Conservation (phyloP, 768 basidiomycete genomes). For the Russula foetens region DNA sequence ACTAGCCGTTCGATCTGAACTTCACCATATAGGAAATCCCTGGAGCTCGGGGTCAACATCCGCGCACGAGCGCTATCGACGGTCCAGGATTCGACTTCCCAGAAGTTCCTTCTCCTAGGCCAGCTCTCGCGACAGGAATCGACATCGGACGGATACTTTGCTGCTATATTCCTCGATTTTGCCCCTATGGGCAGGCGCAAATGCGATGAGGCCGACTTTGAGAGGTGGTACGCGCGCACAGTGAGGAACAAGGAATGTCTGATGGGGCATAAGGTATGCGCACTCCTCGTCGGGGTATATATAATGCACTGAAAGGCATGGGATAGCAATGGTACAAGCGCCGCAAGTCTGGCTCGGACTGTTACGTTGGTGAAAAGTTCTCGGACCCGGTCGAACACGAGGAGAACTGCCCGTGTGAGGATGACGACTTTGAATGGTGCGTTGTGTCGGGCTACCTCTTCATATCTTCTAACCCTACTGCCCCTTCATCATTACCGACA, state of each 20-base stretch:
- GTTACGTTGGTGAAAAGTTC: slow-evolving; percentile 89
- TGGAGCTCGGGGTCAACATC: slow-evolving; percentile 60
- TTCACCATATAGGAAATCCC: slow-evolving; percentile 45
- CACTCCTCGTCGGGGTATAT: neutral
- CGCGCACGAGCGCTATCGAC: slow-evolving; percentile 77
- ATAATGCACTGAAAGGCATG: neutral
- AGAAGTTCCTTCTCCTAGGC: slow-evolving; percentile 89
- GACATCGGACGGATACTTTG: slow-evolving; percentile 49
- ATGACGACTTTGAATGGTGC: slow-evolving; percentile 92
- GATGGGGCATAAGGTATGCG: slow-evolving; percentile 84
- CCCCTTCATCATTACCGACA: slow-evolving; percentile 26
- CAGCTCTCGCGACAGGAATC: slow-evolving; percentile 58
- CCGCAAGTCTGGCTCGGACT: slow-evolving; percentile 73
- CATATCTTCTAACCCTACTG: neutral
- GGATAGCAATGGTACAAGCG: slow-evolving; percentile 91
- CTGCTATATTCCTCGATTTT: slow-evolving; percentile 80
- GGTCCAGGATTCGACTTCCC: slow-evolving; percentile 90
- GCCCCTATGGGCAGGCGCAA: slow-evolving; percentile 54
- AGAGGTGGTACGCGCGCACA: slow-evolving; percentile 79
- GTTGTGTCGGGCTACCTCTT: slow-evolving; percentile 10
- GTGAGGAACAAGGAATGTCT: slow-evolving; percentile 64
- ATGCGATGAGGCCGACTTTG: slow-evolving; percentile 67
- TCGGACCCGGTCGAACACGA: slow-evolving; percentile 77
- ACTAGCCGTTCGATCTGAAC: neutral
- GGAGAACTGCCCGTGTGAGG: slow-evolving; percentile 74